Percentiles rank a stretch among this genome's conserved stretches.
Conservation (phyloP, 306 rosid species). For the Cicer chorassanicum region DNA sequence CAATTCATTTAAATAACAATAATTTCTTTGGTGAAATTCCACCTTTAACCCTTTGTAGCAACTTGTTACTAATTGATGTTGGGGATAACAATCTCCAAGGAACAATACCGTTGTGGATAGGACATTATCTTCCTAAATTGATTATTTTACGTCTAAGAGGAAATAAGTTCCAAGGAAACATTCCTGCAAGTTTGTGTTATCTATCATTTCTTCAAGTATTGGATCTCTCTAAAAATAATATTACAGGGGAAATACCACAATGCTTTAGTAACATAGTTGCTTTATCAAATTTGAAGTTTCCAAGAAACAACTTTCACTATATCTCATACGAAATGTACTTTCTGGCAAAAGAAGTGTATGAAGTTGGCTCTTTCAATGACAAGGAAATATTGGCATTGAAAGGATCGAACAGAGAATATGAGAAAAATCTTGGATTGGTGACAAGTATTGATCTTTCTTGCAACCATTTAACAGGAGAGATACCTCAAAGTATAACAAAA, state of each 20-base stretch:
- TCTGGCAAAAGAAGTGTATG: accelerated
- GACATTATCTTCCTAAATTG: neutral
- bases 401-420: conserved; percentile 44
- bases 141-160: neutral
- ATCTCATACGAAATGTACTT: accelerated
- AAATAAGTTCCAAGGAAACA: conserved; percentile 33
- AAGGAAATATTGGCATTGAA: conserved; percentile 31
- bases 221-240: conserved; percentile 44
- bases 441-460: neutral
- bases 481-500: conserved; percentile 34
- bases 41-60: neutral
- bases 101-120: conserved; percentile 20
- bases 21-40: conserved; percentile 31
- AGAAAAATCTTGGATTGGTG: conserved; percentile 12
- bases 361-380: neutral
- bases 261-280: conserved; percentile 37
- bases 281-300: neutral
- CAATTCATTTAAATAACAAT: conserved; percentile 21
- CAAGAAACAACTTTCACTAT: neutral
- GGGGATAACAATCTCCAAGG: conserved; percentile 28
- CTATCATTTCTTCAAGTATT: conserved; percentile 36
- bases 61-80: conserved; percentile 1
- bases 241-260: conserved; percentile 44
- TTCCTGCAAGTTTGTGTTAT: conserved; percentile 41
- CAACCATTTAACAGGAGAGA: conserved; percentile 47